A percentile compares a stretch with the other conserved stretches of the same genome.
Evolutionary conservation across 345 rosid species (phyloP).

Genomic region (Citrus medica): DNA sequence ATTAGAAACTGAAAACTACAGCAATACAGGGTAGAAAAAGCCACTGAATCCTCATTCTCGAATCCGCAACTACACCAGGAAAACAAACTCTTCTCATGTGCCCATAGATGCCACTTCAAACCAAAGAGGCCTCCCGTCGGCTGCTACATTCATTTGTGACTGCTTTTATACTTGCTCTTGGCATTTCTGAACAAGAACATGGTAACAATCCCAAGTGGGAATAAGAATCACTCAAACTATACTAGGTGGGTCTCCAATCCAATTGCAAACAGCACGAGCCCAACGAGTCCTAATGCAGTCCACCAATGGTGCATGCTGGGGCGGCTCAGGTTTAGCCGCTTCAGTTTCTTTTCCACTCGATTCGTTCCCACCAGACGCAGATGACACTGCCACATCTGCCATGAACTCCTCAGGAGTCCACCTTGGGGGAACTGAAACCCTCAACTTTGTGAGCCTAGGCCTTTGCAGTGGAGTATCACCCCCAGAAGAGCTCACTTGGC

Average conservation of each 20-base stretch:
- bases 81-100: constrained; percentile 14
- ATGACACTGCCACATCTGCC: constrained; percentile 50
- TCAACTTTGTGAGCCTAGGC: constrained; percentile 91
- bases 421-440: constrained; percentile 96
- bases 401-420: constrained; percentile 98
- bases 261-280: constrained; percentile 86
- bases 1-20: constrained; percentile 20
- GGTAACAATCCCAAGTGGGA: background rate
- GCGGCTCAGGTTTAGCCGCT: constrained; percentile 62
- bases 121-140: background rate
- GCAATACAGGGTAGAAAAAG: constrained; percentile 22
- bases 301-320: constrained; percentile 91
- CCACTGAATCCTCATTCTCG: constrained; percentile 8
- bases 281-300: constrained; percentile 95
- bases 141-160: background rate
- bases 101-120: background rate
- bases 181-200: background rate
- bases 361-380: constrained; percentile 36
- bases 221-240: constrained; percentile 54
- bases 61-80: background rate
- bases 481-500: constrained; percentile 42
- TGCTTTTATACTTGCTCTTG: background rate
- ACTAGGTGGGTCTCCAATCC: constrained; percentile 97
- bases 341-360: constrained; percentile 46
- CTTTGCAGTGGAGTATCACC: constrained; percentile 69